Evolutionary conservation across 2,329 filamentous ascomycete species (phyloP).

Genomic region (Phyllosticta capitalensis): DNA sequence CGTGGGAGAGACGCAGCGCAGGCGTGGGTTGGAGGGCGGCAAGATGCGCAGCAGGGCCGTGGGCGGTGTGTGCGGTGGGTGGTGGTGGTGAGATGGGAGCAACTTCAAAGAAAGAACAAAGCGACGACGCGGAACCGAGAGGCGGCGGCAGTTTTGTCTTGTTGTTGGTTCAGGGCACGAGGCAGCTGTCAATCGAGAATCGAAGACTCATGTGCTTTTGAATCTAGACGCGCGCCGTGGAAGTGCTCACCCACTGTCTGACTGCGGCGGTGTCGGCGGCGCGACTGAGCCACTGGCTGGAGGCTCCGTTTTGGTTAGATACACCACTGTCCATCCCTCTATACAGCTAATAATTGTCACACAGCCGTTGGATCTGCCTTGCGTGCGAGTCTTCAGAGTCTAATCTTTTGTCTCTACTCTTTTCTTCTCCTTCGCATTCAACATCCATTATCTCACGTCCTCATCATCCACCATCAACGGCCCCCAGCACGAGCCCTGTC

Average conservation of each 20-base stretch:
- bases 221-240: background rate
- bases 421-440: too few species aligned
- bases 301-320: background rate
- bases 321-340: background rate
- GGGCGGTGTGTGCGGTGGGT: conserved; percentile 1
- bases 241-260: background rate
- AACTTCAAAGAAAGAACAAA: too few species aligned
- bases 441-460: background rate
- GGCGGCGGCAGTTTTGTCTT: too few species aligned
- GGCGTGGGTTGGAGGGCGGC: conserved; percentile 6
- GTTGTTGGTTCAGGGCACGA: too few species aligned
- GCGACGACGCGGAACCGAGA: too few species aligned
- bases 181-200: too few species aligned
- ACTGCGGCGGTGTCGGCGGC: conserved; percentile 7
- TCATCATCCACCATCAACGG: background rate
- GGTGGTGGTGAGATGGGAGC: too few species aligned
- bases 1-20: too few species aligned
- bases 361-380: background rate
- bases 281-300: conserved; percentile 8
- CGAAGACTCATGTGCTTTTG: conserved; percentile 3
- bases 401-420: too few species aligned
- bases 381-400: too few species aligned
- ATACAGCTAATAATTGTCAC: background rate
- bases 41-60: conserved; percentile 2
- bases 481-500: background rate